phyloP scores from a whole-genome alignment of 1,284 basidiomycete species.

The Austroboletus novae-zelandiae region DNA sequence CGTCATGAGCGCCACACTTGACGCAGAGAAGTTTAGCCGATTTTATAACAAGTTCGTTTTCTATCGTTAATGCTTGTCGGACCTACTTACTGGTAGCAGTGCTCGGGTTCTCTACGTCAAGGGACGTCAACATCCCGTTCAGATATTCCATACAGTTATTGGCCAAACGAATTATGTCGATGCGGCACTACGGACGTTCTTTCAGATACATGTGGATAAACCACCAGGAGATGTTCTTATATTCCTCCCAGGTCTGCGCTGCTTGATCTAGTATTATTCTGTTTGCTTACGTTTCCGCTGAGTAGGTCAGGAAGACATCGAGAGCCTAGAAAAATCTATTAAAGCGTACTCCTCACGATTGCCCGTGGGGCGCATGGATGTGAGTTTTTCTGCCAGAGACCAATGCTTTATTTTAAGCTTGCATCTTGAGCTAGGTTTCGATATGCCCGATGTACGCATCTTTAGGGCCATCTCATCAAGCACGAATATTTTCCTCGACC shows the following conservation, averaged over 20 bases:
- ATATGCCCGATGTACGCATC: slow-evolving; percentile 84
- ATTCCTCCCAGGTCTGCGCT: slow-evolving; percentile 77
- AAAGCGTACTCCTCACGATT: slow-evolving; percentile 63
- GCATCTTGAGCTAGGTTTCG: slow-evolving; percentile 49
- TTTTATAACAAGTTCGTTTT: slow-evolving; percentile 79
- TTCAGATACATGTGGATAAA: slow-evolving; percentile 84
- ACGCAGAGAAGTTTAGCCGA: slow-evolving; percentile 88
- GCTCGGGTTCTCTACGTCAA: slow-evolving; percentile 88
- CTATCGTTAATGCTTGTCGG: neutral
- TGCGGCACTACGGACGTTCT: slow-evolving; percentile 84
- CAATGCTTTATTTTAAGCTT: neutral
- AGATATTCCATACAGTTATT: slow-evolving; percentile 69
- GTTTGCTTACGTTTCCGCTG: neutral
- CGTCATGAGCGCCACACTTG: slow-evolving; percentile 96
- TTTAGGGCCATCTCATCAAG: slow-evolving; percentile 75
- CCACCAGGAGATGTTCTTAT: slow-evolving; percentile 88
- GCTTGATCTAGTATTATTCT: neutral
- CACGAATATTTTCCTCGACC: slow-evolving; percentile 73
- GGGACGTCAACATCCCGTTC: slow-evolving; percentile 92
- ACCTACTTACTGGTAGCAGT: slow-evolving; percentile 47
- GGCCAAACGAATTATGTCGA: slow-evolving; percentile 87
- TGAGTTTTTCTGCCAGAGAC: slow-evolving; percentile 33
- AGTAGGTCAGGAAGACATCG: slow-evolving; percentile 94
- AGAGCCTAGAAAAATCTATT: slow-evolving; percentile 77
- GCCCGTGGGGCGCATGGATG: slow-evolving; percentile 51